Percentiles rank a stretch among this genome's conserved stretches.
These are phyloP conservation scores for Fusarium sp. DNA, from an alignment of 2,329 filamentous ascomycete species.

Conservation along the genomic window DNA sequence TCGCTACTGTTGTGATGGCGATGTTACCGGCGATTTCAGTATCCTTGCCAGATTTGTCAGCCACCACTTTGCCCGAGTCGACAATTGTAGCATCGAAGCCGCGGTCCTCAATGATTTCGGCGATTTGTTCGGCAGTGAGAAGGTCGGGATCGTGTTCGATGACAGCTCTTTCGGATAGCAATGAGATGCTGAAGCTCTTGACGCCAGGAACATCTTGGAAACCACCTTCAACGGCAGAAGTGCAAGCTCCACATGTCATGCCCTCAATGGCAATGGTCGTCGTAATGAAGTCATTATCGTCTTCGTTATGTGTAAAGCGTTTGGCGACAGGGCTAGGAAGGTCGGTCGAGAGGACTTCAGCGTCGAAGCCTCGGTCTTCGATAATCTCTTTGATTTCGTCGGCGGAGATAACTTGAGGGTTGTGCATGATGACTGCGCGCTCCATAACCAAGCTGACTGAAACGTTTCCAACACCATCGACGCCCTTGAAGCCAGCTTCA, in stretches of 20 bases:
- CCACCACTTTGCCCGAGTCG: conserved; percentile 69
- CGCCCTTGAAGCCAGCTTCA: conserved; percentile 86
- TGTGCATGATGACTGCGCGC: conserved; percentile 92
- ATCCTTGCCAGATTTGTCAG: conserved; percentile 25
- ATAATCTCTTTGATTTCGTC: conserved; percentile 86
- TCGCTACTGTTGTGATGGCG: conserved; percentile 84
- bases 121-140: conserved; percentile 64
- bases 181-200: conserved; percentile 81
- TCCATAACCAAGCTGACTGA: conserved; percentile 96
- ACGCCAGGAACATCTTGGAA: conserved; percentile 81
- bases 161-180: conserved; percentile 86
- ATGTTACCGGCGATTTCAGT: conserved; percentile 56
- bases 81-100: conserved; percentile 86
- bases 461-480: conserved; percentile 85
- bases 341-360: conserved; percentile 86
- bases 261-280: conserved; percentile 85
- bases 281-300: conserved; percentile 62
- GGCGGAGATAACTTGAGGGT: conserved; percentile 78
- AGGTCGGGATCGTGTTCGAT: conserved; percentile 78
- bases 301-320: conserved; percentile 52
- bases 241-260: conserved; percentile 93
- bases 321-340: conserved; percentile 66
- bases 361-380: conserved; percentile 92
- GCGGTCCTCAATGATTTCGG: conserved; percentile 73
- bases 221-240: conserved; percentile 83